phyloP scores from a whole-genome alignment of 106 monocot genomes.

The Apostasia shenzhenica region DNA sequence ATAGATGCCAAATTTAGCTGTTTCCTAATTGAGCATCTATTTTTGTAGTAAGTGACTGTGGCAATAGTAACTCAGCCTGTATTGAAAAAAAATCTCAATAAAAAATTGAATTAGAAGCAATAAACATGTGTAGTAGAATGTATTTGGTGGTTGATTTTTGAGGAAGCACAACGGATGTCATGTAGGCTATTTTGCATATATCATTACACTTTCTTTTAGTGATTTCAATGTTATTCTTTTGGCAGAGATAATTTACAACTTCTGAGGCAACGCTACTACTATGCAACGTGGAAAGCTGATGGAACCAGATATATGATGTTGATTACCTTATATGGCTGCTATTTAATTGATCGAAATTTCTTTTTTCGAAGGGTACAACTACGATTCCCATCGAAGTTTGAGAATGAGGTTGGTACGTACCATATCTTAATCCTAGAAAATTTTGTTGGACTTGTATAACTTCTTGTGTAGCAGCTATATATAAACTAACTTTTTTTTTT shows the following conservation, averaged over 20 bases:
- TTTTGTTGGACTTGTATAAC: neutral
- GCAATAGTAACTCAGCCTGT: too few species aligned
- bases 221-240: neutral
- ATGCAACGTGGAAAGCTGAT: slow-evolving; percentile 99
- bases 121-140: too few species aligned
- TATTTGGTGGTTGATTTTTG: too few species aligned
- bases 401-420: slow-evolving; percentile 34
- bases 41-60: too few species aligned
- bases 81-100: too few species aligned
- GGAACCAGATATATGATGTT: slow-evolving; percentile 99
- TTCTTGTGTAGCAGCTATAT: neutral
- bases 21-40: too few species aligned
- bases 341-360: slow-evolving; percentile 90
- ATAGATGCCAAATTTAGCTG: too few species aligned
- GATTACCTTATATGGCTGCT: slow-evolving; percentile 72
- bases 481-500: neutral
- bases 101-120: too few species aligned
- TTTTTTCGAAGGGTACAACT: slow-evolving; percentile 88
- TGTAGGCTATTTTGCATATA: too few species aligned
- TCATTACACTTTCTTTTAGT: too few species aligned
- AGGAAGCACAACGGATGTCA: too few species aligned
- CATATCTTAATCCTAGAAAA: slow-evolving; percentile 8
- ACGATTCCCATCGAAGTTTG: slow-evolving; percentile 68
- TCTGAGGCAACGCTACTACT: slow-evolving; percentile 88
- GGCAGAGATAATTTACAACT: slow-evolving; percentile 88